Evolutionary conservation across 352 stramenopile species (phyloP).

Genomic region (Pythium angustatum): DNA sequence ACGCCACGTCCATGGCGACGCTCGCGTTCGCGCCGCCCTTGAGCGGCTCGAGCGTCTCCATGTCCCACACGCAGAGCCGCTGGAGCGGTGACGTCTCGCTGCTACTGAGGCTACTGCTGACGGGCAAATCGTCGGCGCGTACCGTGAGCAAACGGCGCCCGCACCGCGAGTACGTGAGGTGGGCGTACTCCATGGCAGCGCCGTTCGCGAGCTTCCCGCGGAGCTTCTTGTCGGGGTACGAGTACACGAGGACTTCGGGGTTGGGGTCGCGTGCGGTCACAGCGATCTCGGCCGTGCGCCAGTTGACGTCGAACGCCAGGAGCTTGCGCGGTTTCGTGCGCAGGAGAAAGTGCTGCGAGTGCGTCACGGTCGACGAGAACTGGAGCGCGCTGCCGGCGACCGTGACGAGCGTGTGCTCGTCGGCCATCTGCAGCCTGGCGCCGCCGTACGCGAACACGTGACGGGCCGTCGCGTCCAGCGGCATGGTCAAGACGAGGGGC

Average conservation of each 20-base stretch:
- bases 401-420: slow-evolving; percentile 68
- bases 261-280: slow-evolving; percentile 53
- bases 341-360: slow-evolving; percentile 66
- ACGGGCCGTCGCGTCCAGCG: slow-evolving; percentile 57
- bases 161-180: slow-evolving; percentile 71
- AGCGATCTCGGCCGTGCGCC: slow-evolving; percentile 53
- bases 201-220: slow-evolving; percentile 47
- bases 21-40: slow-evolving; percentile 42
- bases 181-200: slow-evolving; percentile 59
- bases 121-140: slow-evolving; percentile 27
- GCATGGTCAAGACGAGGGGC: slow-evolving; percentile 25
- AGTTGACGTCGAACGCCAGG: slow-evolving; percentile 68
- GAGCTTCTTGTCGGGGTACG: slow-evolving; percentile 77
- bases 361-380: slow-evolving; percentile 64
- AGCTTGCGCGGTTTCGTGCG: slow-evolving; percentile 53
- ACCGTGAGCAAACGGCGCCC: slow-evolving; percentile 58
- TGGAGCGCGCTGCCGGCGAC: slow-evolving; percentile 64
- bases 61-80: slow-evolving; percentile 67
- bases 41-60: slow-evolving; percentile 49
- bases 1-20: slow-evolving; percentile 36
- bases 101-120: neutral
- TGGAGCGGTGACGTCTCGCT: neutral
- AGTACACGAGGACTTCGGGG: slow-evolving; percentile 64
- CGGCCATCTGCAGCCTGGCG: slow-evolving; percentile 53
- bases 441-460: slow-evolving; percentile 72